phyloP scores from a whole-genome alignment of 2,329 filamentous ascomycete genomes.

The Aspergillus hortae region DNA sequence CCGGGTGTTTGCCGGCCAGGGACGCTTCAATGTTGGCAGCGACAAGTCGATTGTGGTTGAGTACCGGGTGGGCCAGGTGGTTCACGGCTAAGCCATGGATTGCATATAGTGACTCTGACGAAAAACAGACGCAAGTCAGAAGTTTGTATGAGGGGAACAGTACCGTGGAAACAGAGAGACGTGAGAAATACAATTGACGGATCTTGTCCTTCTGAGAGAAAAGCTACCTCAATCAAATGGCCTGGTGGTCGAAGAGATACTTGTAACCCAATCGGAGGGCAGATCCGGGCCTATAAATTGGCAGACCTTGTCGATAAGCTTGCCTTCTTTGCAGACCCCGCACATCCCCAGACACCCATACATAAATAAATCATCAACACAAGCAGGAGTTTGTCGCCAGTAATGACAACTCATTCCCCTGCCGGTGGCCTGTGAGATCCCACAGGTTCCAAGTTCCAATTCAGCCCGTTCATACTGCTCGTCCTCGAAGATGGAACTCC shows the following conservation, averaged over 20 bases:
- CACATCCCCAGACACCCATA: background rate
- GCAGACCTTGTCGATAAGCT: background rate
- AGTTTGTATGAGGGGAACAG: no score
- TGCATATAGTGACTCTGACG: no score
- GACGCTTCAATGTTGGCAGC: constrained; percentile 37
- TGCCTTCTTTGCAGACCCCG: background rate
- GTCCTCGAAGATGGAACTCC: no score
- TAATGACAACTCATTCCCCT: no score
- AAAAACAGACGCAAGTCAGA: no score
- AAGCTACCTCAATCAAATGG: no score
- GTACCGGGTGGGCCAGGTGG: constrained; percentile 41
- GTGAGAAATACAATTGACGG: background rate
- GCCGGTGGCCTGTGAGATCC: no score
- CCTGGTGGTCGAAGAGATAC: background rate
- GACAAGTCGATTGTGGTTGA: constrained; percentile 38
- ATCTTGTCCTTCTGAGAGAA: no score
- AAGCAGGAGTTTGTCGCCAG: no score
- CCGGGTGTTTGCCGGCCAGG: constrained; percentile 38
- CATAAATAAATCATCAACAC: background rate
- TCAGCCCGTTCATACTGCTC: no score
- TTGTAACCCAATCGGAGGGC: background rate
- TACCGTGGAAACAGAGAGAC: no score
- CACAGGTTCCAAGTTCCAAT: no score
- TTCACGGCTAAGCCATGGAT: constrained; percentile 15
- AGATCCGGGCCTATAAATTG: background rate